Evolutionary conservation across 2,329 filamentous ascomycete genomes (phyloP), one percentile per base, ranked within the genome.

Genomic region (Alternaria arbusti): DNA sequence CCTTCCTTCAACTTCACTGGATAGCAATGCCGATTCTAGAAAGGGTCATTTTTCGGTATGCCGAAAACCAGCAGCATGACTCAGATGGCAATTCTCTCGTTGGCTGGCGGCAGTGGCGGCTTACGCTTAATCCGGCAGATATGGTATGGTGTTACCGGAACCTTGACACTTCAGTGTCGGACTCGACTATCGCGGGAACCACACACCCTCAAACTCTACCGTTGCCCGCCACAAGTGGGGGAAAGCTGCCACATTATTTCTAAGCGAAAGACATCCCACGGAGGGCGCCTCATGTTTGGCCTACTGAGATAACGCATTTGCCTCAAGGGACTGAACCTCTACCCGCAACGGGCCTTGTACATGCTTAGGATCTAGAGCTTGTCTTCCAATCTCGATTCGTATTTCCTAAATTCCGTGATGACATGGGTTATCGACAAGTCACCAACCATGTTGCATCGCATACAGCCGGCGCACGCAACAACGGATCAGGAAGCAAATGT

Each of bases 61-160:
- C 71, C 71, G 71, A 70, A 57, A 36, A 54, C 8, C 26, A 28
- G 25, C 4, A 28, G 46, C 43, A 67, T 46, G 45, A 46, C 45
- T 64, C 57, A 40, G 57, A 22, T 56, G 12, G 10, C 26, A 23
- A 30, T 10, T 26, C 20, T 43, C n/a, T 23, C 30, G 51, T 64
- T 59, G 47, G 49, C 15, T 43, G 36, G 69, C 68, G 67, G 69
- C 47, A 69, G 32, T 47, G 56, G 71, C 71, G 70, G 63, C 62
- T 65, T 54, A 56, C 49, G 50, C 58, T 43, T 28, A 50, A 43
- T n/a, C 50, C 59, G 63, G 62, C 58, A 61, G 51, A 65, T 54
- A 15, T 54, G 47, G 32, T 43, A 44, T 44, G 15, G 50, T 59
- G 51, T 55, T 44, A 64, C 56, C 22, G 25, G 45, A 23, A 56